A percentile compares a stretch with the other conserved stretches of the same genome.
These are phyloP conservation scores for Cytospora mali DNA, from an alignment of 2,329 filamentous ascomycete genomes.

Conservation along the genomic window DNA sequence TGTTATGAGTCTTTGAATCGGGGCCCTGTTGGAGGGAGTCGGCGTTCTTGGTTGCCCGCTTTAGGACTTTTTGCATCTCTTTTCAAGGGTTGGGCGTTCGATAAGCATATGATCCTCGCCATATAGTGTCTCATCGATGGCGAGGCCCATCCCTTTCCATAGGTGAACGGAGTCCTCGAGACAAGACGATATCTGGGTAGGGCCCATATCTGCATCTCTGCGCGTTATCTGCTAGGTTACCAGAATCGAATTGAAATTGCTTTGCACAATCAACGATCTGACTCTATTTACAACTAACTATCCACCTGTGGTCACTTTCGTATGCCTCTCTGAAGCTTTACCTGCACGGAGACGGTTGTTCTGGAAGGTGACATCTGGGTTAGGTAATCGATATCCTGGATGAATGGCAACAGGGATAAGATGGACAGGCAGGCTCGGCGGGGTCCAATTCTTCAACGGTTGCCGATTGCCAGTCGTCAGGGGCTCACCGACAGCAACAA, in stretches of 20 bases:
- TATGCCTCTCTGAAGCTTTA: background rate
- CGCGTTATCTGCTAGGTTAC: background rate
- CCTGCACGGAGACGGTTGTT: background rate
- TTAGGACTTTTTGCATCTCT: background rate
- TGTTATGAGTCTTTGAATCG: background rate
- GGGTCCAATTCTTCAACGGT: background rate
- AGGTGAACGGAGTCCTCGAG: background rate
- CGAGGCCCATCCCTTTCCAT: background rate
- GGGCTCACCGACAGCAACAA: slow-evolving; percentile 1
- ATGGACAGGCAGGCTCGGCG: background rate
- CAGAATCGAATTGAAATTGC: background rate
- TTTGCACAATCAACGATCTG: background rate
- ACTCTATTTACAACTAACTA: background rate
- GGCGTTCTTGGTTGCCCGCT: background rate
- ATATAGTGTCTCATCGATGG: background rate
- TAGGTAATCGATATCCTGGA: background rate
- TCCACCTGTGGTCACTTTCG: background rate
- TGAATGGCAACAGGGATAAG: background rate
- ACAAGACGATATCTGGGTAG: background rate
- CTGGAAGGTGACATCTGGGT: background rate
- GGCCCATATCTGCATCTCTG: background rate
- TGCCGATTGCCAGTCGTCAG: background rate
- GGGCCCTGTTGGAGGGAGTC: background rate
- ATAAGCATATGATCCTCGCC: background rate
- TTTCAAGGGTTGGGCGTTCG: background rate